A percentile compares a stretch with the other conserved stretches of the same genome.
Evolutionary conservation across 2,329 filamentous ascomycete genomes (phyloP).

Genomic region (Acrocalymma vagum): DNA sequence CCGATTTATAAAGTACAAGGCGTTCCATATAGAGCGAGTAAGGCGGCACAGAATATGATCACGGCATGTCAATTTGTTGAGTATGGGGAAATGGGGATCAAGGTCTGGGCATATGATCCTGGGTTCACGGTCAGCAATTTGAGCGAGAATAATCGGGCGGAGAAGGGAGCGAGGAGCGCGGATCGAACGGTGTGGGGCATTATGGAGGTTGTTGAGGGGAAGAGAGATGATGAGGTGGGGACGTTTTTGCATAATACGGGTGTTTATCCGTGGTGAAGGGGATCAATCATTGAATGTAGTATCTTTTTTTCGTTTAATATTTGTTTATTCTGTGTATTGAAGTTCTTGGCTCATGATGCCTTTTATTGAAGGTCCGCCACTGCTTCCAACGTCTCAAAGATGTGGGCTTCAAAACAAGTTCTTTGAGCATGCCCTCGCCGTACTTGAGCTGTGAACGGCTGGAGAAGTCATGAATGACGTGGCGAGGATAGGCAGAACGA

Average conservation of each 20-base stretch:
- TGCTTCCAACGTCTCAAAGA: no score
- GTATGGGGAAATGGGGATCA: constrained; percentile 38
- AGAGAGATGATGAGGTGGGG: constrained; percentile 44
- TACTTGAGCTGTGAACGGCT: no score
- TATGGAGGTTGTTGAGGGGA: constrained; percentile 48
- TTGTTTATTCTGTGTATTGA: no score
- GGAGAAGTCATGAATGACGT: no score
- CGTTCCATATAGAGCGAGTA: constrained; percentile 46
- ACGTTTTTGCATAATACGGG: constrained; percentile 43
- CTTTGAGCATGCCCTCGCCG: no score
- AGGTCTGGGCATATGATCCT: constrained; percentile 50
- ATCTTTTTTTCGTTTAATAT: no score
- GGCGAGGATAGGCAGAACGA: no score
- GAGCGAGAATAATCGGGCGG: constrained; percentile 38
- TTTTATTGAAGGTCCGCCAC: no score
- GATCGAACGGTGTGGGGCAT: constrained; percentile 42
- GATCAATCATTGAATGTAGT: no score
- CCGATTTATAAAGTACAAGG: constrained; percentile 35
- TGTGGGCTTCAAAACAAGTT: no score
- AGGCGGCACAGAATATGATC: constrained; percentile 52
- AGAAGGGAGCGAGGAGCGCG: constrained; percentile 46
- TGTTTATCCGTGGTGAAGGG: constrained; percentile 45
- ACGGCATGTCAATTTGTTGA: constrained; percentile 40
- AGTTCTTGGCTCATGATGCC: no score
- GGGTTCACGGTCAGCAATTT: constrained; percentile 49